Conservation (phyloP, 140 eudicot genomes). For the Stevia rebaudiana region DNA sequence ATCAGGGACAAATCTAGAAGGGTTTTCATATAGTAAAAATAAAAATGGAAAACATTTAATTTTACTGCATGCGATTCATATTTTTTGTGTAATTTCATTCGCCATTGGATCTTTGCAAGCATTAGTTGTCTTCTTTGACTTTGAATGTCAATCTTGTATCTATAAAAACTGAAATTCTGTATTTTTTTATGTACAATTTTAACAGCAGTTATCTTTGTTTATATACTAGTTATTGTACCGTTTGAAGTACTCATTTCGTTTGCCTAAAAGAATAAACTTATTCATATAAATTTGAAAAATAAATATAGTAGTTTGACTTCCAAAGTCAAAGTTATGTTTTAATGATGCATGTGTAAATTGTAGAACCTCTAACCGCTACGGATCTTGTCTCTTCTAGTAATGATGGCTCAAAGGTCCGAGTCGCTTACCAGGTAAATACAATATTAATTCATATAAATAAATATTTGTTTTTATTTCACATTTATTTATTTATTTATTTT, state of each 20-base stretch:
- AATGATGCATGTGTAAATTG: constrained; percentile 17
- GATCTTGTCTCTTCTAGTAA: constrained; percentile 38
- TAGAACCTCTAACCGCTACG: constrained; percentile 79
- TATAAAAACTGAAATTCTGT: background rate
- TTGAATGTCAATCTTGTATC: background rate
- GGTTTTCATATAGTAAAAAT: too few relatives aligned
- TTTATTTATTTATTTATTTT: constrained; percentile 7
- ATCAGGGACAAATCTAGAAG: too few relatives aligned
- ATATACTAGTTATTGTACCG: background rate
- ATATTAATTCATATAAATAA: background rate
- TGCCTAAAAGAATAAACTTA: background rate
- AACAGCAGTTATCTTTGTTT: background rate
- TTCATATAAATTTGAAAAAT: background rate
- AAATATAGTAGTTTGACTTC: background rate
- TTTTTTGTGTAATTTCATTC: too few relatives aligned
- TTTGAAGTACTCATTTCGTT: background rate
- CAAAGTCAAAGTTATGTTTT: background rate
- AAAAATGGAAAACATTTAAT: too few relatives aligned
- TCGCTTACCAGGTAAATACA: constrained; percentile 78
- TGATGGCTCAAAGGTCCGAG: constrained; percentile 67
- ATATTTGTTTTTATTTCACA: constrained; percentile 1
- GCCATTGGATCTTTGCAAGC: background rate
- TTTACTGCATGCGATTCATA: too few relatives aligned
- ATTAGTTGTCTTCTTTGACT: background rate
- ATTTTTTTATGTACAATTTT: background rate